Conservation (phyloP, 139 green algal genomes). For the Pleodorina starrii region DNA sequence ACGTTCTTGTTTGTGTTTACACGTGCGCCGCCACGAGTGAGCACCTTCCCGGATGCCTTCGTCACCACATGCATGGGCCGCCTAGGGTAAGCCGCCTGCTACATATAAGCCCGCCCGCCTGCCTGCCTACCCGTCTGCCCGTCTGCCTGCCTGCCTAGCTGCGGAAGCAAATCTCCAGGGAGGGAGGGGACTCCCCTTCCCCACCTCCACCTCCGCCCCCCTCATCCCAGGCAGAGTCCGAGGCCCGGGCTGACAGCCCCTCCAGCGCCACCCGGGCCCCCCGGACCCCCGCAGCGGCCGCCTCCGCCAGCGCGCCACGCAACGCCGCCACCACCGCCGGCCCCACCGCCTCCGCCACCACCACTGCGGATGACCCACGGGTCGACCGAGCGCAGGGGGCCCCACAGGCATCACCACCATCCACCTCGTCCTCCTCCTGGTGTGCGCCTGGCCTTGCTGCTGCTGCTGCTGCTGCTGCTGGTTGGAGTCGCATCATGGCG, state of each 20-base stretch:
- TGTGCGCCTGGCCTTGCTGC: background rate
- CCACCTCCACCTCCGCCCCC: background rate
- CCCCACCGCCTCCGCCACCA: background rate
- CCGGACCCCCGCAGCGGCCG: slow-evolving; percentile 16
- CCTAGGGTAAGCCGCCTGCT: no score
- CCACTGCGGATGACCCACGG: background rate
- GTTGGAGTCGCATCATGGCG: background rate
- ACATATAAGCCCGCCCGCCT: no score
- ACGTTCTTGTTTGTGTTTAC: no score
- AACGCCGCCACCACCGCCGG: background rate
- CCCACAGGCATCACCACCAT: no score
- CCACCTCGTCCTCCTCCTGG: no score
- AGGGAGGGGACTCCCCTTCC: background rate
- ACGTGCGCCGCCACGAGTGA: no score
- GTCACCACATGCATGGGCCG: no score
- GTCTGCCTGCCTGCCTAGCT: background rate
- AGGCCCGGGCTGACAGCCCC: background rate
- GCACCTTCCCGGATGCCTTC: no score
- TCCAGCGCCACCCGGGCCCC: slow-evolving; percentile 9
- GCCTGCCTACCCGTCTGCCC: no score
- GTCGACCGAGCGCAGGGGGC: background rate
- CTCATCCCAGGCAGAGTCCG: background rate
- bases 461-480: background rate
- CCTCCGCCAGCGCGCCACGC: background rate
- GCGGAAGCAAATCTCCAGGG: background rate